Base-by-base conservation (phyloP, 257 asterid genomes). In the Coffea canephora region DNA sequence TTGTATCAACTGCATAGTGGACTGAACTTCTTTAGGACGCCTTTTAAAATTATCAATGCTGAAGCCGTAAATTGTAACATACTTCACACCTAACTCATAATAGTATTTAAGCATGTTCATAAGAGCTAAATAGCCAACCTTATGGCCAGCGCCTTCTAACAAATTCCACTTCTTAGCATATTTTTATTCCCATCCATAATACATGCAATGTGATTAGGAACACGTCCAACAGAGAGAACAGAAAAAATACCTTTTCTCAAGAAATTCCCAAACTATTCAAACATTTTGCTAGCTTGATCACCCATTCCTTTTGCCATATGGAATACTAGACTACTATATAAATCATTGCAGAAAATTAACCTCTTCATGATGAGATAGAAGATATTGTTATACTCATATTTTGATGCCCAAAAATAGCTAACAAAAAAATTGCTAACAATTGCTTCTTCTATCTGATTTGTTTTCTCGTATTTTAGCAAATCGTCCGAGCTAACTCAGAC, bases 111-210 rank as follows among this genome's bases (percentile, higher is more conserved):
- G 84, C 90, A 92, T 88, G 39, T 87, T 83, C 87, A 88, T 88
- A 45, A 94, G 93, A 65, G 92, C 91, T 39, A 59, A 31, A 55
- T 73, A 91, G 54, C 98, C 97, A 66, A 79, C 78, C 80, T 75
- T 86, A 73, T 93, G 96, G 74, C 98, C 97, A 36, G 80, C 61
- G 61, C 95, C 96, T 71, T 83, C 89, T 83, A 82, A 73, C 62
- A 92, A 78, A 72, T 86, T 88, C 45, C 69, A 81, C 76, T 85
- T 88, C 91, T 89, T 92, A 21, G 96, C 89, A 62, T 85, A 93
- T 79, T 96, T 87, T 75, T 97, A 75, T 92, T 93, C 46, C 98
- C 97, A 73, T 93, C 98, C 94, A 93, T 91, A 77, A 93, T 88
- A 75, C 92, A 94, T 3, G 97, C 98, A 70, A 94, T 83, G 71